Conservation (phyloP, 495 filamentous ascomycete genomes). For the Mycothermus thermophilus region DNA sequence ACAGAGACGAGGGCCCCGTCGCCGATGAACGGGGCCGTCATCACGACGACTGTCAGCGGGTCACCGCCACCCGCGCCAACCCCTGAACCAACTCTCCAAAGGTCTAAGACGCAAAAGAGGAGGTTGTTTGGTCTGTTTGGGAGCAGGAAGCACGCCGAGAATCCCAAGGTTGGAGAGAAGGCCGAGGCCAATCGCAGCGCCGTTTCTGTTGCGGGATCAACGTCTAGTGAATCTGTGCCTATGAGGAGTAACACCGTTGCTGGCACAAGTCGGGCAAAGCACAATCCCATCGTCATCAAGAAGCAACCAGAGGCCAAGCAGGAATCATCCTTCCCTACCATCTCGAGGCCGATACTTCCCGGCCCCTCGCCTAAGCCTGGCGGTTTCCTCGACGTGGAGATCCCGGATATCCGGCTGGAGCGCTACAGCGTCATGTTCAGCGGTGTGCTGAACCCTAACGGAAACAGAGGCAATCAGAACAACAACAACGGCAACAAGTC, state of each 20-base stretch:
- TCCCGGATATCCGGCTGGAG: slow-evolving; percentile 69
- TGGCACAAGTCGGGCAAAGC: slow-evolving; percentile 16
- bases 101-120: slow-evolving; percentile 32
- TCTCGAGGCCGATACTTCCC: no score
- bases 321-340: no score
- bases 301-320: slow-evolving; percentile 23
- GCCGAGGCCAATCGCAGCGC: slow-evolving; percentile 5
- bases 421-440: slow-evolving; percentile 93
- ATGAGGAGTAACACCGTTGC: slow-evolving; percentile 28
- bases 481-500: slow-evolving; percentile 10
- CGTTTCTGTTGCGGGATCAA: slow-evolving; percentile 7
- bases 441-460: slow-evolving; percentile 42
- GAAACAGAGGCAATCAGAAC: slow-evolving; percentile 2
- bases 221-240: slow-evolving; percentile 1
- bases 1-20: no score
- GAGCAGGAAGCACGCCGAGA: slow-evolving; percentile 23
- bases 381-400: slow-evolving; percentile 53
- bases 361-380: no score
- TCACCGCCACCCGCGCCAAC: slow-evolving; percentile 15
- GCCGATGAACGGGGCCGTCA: no score
- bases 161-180: slow-evolving; percentile 9
- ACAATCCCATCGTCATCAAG: slow-evolving; percentile 25
- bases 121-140: slow-evolving; percentile 38
- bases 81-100: slow-evolving; percentile 20
- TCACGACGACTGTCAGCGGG: no score